Conservation (phyloP, 805 yeast species). For the Ogataea trehaloabstinens region DNA sequence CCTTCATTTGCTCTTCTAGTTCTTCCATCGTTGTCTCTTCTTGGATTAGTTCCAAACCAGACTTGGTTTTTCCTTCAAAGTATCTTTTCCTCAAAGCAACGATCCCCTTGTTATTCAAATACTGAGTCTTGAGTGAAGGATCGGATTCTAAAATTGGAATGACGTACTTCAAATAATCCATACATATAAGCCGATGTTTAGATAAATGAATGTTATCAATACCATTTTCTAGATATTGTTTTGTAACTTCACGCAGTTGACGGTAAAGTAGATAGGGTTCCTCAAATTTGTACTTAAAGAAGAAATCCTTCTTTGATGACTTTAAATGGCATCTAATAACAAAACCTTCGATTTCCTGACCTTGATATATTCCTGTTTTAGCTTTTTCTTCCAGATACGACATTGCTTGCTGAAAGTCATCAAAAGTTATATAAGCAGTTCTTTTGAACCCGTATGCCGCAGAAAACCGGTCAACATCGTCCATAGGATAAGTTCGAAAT, state of each 20-base stretch:
- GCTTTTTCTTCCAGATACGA: conserved; percentile 55
- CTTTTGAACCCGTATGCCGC: conserved; percentile 63
- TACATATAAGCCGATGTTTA: conserved; percentile 59
- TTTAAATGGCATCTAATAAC: conserved; percentile 66
- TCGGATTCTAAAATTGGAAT: conserved; percentile 51
- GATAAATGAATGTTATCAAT: conserved; percentile 35
- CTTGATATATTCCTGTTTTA: conserved; percentile 66
- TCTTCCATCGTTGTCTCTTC: conserved; percentile 40
- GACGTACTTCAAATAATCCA: conserved; percentile 68
- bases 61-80: conserved; percentile 47
- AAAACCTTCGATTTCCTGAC: conserved; percentile 86
- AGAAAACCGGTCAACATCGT: conserved; percentile 59
- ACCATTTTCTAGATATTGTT: conserved; percentile 43
- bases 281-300: conserved; percentile 92
- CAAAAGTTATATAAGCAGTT: conserved; percentile 46
- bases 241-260: conserved; percentile 86
- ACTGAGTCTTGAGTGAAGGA: conserved; percentile 45
- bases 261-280: conserved; percentile 93
- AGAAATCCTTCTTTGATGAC: conserved; percentile 44
- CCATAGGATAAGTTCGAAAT: conserved; percentile 66
- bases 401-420: conserved; percentile 41
- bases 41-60: conserved; percentile 55
- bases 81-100: conserved; percentile 70
- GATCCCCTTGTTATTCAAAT: conserved; percentile 62
- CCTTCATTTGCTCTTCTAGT: conserved; percentile 27